Base-by-base conservation (phyloP, 2,329 filamentous ascomycete species). In the Coniella vitis region DNA sequence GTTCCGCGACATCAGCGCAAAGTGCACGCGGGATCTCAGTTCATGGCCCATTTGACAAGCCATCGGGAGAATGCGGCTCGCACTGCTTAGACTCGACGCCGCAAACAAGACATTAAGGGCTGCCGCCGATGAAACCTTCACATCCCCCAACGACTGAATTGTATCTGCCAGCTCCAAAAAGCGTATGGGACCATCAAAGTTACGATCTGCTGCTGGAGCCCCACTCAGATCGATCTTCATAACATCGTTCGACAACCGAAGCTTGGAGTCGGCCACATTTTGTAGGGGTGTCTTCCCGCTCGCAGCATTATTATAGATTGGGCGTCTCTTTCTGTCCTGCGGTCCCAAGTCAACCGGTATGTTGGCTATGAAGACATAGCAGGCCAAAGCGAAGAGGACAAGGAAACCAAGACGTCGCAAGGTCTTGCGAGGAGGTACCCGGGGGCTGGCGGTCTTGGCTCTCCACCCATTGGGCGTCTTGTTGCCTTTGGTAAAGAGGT, bases 21-120 rank as follows among this genome's bases (percentile, higher is more conserved):
- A 84, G 63, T 97, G 91, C 8, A 96, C 89, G 54, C 81, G 76
- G 60, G 81, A 95, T 51, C 77, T 73, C 48, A 78, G 74, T 64
- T 82, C 76, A 19, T 65, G 65, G 7, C 83, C 83, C 90, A 96
- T 96, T 58, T 87, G 79, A 65, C 93, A 97, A 5, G 90, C 88
- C 61, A 95, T 72, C 0, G 90, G 89, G 29, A 95, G 69, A 46
- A 96, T 64, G 29, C 78, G 76, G 0, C 87, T 77, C 14, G 83
- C 80, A 61, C 87, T 93, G 63, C 78, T 78, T 44, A 94, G 67
- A 53, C 76, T 90, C 0, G 87, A 83, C 3, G 86, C 83, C 4
- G 83, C 84, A 62, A 95, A 95, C 3, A 96, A 65, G 14, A 95
- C 76, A 59, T 90, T 90, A 44, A 77, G 77, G 60, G 86, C 87